A percentile compares a stretch with the other conserved stretches of the same genome.
phyloP scores from a whole-genome alignment of 371 early-diverging fungal species.

The Antonospora locustae region DNA sequence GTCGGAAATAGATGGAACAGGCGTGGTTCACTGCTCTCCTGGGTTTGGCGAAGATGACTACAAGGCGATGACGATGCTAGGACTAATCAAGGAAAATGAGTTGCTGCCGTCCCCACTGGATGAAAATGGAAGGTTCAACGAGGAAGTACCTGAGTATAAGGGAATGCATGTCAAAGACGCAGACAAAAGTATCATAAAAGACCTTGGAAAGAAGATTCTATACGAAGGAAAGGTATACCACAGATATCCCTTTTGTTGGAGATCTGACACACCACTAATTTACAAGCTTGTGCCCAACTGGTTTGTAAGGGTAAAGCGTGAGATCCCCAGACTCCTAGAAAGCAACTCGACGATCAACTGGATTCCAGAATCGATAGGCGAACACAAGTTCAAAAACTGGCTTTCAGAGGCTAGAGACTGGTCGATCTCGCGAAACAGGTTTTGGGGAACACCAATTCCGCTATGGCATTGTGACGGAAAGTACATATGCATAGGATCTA shows the following conservation, averaged over 20 bases:
- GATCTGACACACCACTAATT: constrained; percentile 93
- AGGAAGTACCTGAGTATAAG: constrained; percentile 59
- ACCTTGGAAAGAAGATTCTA: constrained; percentile 43
- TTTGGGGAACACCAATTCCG: constrained; percentile 99
- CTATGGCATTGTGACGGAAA: constrained; percentile 75
- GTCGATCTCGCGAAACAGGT: constrained; percentile 94
- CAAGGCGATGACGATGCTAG: constrained; percentile 71
- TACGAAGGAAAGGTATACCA: constrained; percentile 59
- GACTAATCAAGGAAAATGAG: constrained; percentile 70
- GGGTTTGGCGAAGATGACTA: constrained; percentile 99
- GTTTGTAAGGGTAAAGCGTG: constrained; percentile 81
- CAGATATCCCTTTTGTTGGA: constrained; percentile 86
- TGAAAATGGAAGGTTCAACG: constrained; percentile 73
- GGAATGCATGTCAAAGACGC: constrained; percentile 89
- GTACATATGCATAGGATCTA: constrained; percentile 72
- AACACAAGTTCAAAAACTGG: constrained; percentile 97
- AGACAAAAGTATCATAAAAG: constrained; percentile 79
- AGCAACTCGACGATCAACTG: constrained; percentile 79
- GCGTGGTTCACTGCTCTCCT: constrained; percentile 97
- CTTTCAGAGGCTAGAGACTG: constrained; percentile 92
- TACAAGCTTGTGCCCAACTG: constrained; percentile 93
- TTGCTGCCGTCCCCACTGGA: constrained; percentile 79
- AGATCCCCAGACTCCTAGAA: constrained; percentile 67
- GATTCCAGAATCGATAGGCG: constrained; percentile 90
- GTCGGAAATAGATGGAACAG: constrained; percentile 86